These are phyloP conservation scores for Russula foetens DNA, from an alignment of 768 basidiomycete species.

Conservation along the genomic window DNA sequence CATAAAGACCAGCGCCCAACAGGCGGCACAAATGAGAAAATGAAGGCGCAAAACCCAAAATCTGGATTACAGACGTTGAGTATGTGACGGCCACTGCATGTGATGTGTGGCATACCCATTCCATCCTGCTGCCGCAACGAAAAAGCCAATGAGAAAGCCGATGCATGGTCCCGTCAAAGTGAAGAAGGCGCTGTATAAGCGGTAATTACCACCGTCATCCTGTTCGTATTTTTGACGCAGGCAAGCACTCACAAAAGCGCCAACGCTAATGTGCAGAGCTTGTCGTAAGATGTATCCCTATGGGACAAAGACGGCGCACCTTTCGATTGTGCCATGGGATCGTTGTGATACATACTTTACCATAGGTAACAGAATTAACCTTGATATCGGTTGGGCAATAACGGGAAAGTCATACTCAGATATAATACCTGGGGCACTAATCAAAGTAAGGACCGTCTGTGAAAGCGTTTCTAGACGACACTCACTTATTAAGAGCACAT, in stretches of 20 bases:
- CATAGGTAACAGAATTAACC: not conserved
- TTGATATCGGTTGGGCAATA: not conserved
- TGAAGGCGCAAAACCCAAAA: constrained; percentile 23
- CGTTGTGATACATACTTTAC: constrained; percentile 15
- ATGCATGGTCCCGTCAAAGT: constrained; percentile 19
- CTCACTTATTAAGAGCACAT: constrained; percentile 18
- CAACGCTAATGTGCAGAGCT: not conserved
- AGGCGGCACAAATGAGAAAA: constrained; percentile 14
- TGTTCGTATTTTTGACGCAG: not conserved
- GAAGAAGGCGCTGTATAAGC: constrained; percentile 13
- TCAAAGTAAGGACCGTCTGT: not conserved
- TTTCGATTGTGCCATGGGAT: constrained; percentile 6
- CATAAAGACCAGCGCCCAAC: constrained; percentile 18
- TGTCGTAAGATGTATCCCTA: not conserved
- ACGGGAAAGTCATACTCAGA: constrained; percentile 5
- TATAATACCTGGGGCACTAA: constrained; percentile 14
- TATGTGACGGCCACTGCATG: not conserved
- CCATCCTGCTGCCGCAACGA: constrained; percentile 18
- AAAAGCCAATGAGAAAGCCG: constrained; percentile 22
- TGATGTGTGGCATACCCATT: not conserved
- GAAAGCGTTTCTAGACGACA: not conserved
- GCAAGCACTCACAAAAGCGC: constrained; percentile 8
- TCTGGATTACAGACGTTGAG: not conserved
- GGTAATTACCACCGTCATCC: not conserved
- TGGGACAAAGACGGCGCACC: not conserved